Base-by-base conservation (phyloP, 148 eudicot genomes). In the Rhododendron williamsianum region DNA sequence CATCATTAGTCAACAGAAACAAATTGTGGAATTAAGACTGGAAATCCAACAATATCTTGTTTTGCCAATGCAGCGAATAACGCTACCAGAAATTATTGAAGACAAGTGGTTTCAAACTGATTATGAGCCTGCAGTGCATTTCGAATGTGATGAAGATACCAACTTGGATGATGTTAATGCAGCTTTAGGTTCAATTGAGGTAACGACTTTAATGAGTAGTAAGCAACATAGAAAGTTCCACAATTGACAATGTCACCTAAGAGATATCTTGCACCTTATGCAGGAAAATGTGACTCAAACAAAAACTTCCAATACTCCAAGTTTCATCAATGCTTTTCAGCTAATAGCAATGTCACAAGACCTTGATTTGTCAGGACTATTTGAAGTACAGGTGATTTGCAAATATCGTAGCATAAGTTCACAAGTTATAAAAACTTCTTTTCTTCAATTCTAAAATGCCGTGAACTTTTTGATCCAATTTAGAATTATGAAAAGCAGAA, bases 311-410 rank as follows among this genome's bases (percentile, higher is more conserved):
- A 85, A 38, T 46, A 27, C 87, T 35, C 86, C 89, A 21, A 82
- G 85, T 82, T 92, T 92, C 83, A 91, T 92, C 76, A 92, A 92
- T 74, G 94, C 94, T 85, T 92, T 92, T 84, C 89, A 90, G 86
- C 86, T 91, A 21, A 90, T 92, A 83, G 90, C 93, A 41, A 87
- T 91, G 92, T 91, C 92, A 0, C 87, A 87, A 8, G 92, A 87
- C 82, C 92, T 92, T 41, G 91, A 91, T 85, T 86, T 92, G 88
- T 91, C 94, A 71, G 84, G 91, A 43, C 49, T 91, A 73, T 92
- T 92, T 48, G 90, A 90, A 83, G 94, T 89, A 54, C 86, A 90
- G 92, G 93, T 82, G 89, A 87, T 88, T 86, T 78, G 46, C 69
- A 16, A 21, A 41, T 45, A 27, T 38, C 38, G 4, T 21, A 46